A percentile compares a stretch with the other conserved stretches of the same genome.
Conservation (phyloP, 169 alveolate genomes). For the Perkinsus marinus region DNA sequence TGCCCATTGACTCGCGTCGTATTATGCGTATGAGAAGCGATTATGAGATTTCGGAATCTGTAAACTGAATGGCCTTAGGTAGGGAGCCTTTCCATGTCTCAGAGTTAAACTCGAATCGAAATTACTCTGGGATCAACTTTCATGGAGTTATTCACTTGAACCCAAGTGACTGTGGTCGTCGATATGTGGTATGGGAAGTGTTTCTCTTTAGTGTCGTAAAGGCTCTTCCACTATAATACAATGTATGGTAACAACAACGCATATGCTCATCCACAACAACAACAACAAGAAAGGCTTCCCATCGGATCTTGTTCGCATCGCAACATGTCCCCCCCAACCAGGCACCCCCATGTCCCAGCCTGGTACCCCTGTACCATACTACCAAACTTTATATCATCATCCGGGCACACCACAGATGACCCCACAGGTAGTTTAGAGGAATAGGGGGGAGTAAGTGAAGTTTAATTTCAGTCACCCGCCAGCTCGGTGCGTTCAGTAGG, state of each 20-base stretch:
- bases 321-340: background rate
- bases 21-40: no score
- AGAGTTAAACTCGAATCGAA: no score
- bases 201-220: background rate
- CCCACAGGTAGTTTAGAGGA: background rate
- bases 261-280: background rate
- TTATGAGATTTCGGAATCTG: no score
- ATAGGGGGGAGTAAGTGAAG: background rate
- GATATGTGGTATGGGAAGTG: no score
- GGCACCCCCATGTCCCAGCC: background rate
- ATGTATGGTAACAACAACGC: background rate
- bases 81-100: no score
- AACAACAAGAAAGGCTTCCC: background rate
- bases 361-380: background rate
- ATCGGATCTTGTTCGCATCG: background rate
- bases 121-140: no score
- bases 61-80: no score
- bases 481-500: background rate
- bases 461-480: background rate
- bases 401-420: background rate
- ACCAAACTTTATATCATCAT: background rate
- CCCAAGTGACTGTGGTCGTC: no score
- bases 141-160: no score
- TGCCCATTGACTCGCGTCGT: no score
- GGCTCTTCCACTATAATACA: background rate